Evolutionary conservation across 169 alveolate genomes (phyloP).

Genomic region (Neospora caninum): DNA sequence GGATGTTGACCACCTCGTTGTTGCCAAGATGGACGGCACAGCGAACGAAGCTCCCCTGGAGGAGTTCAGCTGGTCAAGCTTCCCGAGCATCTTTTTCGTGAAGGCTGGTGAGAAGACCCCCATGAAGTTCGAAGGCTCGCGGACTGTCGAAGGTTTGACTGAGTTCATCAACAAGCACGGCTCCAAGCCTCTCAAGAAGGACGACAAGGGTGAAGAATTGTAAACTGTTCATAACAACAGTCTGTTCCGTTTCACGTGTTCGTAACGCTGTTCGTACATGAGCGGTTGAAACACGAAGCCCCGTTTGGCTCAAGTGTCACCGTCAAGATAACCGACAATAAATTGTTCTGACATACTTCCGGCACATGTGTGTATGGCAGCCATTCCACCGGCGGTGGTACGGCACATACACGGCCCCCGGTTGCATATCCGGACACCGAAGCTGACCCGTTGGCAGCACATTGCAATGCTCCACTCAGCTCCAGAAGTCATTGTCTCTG

Average conservation of each 20-base stretch:
- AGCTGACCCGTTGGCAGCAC: no score
- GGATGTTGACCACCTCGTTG: constrained; percentile 80
- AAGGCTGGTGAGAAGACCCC: constrained; percentile 72
- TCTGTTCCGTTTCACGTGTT: neutral
- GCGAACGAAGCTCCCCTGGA: constrained; percentile 82
- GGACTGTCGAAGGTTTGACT: constrained; percentile 60
- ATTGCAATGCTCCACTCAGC: no score
- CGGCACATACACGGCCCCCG: no score
- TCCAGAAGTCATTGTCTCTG: no score
- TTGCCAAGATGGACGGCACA: constrained; percentile 94
- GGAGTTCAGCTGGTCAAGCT: constrained; percentile 68
- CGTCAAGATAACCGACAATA: neutral
- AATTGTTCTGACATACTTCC: no score
- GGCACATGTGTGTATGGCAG: no score
- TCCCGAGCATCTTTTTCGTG: constrained; percentile 74
- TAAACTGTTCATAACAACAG: neutral
- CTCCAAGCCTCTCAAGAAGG: constrained; percentile 67
- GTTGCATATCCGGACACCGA: no score
- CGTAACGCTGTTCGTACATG: constrained; percentile 1
- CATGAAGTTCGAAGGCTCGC: constrained; percentile 70
- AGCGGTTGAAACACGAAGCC: constrained; percentile 23
- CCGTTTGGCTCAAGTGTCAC: neutral
- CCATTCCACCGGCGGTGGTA: no score
- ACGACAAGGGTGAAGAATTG: constrained; percentile 60
- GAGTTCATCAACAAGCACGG: constrained; percentile 72